These are phyloP conservation scores for Apocynum venetum DNA, from an alignment of 257 asterid species.

Conservation along the genomic window DNA sequence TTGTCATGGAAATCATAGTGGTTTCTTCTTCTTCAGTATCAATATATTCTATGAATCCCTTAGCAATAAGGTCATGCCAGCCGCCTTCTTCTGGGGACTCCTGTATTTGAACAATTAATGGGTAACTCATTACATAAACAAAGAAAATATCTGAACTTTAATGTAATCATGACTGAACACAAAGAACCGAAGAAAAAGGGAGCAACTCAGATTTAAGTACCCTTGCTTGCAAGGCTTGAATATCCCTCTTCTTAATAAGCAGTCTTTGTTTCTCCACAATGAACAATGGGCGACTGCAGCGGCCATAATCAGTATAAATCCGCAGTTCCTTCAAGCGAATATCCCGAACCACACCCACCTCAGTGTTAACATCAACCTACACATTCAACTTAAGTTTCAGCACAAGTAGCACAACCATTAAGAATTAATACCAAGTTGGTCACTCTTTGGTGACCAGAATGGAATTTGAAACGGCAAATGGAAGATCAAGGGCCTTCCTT, in stretches of 20 bases:
- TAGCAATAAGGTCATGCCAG: conserved; percentile 85
- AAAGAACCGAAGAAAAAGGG: background rate
- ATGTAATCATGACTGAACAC: background rate
- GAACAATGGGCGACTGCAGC: conserved; percentile 98
- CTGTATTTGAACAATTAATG: conserved; percentile 32
- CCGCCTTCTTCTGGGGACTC: conserved; percentile 92
- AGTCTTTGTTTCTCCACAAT: conserved; percentile 92
- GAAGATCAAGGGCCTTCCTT: background rate
- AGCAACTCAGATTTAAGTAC: conserved; percentile 32
- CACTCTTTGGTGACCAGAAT: no score
- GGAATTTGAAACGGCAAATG: background rate
- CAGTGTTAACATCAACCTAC: conserved; percentile 98
- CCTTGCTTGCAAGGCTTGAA: conserved; percentile 81
- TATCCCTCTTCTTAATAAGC: conserved; percentile 80
- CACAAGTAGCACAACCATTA: no score
- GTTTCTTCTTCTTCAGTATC: conserved; percentile 99
- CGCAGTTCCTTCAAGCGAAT: conserved; percentile 88
- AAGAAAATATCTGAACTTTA: background rate
- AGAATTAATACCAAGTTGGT: no score
- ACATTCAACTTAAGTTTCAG: conserved; percentile 14
- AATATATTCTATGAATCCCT: conserved; percentile 84
- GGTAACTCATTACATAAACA: conserved; percentile 11
- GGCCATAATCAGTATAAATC: conserved; percentile 93
- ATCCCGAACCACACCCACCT: conserved; percentile 97
- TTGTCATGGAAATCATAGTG: conserved; percentile 98